Conservation (phyloP, 805 yeast species). For the Yarrowia deformans region DNA sequence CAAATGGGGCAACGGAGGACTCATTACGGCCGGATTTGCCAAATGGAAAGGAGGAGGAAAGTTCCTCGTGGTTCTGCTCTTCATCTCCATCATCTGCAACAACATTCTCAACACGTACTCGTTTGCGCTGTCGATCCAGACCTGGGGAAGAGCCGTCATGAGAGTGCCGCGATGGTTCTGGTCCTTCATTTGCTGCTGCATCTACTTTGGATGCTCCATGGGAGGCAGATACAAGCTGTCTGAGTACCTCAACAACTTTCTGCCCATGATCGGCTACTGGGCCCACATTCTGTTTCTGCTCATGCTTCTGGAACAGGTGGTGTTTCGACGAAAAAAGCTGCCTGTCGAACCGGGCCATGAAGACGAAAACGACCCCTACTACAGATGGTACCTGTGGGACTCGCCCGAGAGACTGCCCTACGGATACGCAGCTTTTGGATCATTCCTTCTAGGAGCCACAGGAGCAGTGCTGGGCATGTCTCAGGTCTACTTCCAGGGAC, state of each 20-base stretch:
- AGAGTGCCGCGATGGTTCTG: slow-evolving; percentile 80
- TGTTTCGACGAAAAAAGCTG: slow-evolving; percentile 64
- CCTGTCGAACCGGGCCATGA: slow-evolving; percentile 44
- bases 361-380: slow-evolving; percentile 59
- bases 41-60: slow-evolving; percentile 83
- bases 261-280: slow-evolving; percentile 95
- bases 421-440: slow-evolving; percentile 72
- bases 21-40: slow-evolving; percentile 66
- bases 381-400: slow-evolving; percentile 75
- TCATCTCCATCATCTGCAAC: slow-evolving; percentile 79
- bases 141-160: slow-evolving; percentile 58
- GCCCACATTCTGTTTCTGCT: slow-evolving; percentile 78
- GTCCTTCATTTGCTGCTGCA: slow-evolving; percentile 66
- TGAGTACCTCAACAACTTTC: slow-evolving; percentile 75
- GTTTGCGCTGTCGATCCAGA: slow-evolving; percentile 79
- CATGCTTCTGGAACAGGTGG: slow-evolving; percentile 71
- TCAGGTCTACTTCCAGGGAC: slow-evolving; percentile 84
- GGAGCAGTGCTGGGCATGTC: slow-evolving; percentile 91
- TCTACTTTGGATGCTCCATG: slow-evolving; percentile 73
- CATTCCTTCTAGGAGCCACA: slow-evolving; percentile 73
- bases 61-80: slow-evolving; percentile 71
- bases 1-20: slow-evolving; percentile 74
- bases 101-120: slow-evolving; percentile 83
- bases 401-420: slow-evolving; percentile 63
- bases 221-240: slow-evolving; percentile 79